Evolutionary conservation across 2,329 filamentous ascomycete genomes (phyloP).

Genomic region (Neonectria magnoliae): DNA sequence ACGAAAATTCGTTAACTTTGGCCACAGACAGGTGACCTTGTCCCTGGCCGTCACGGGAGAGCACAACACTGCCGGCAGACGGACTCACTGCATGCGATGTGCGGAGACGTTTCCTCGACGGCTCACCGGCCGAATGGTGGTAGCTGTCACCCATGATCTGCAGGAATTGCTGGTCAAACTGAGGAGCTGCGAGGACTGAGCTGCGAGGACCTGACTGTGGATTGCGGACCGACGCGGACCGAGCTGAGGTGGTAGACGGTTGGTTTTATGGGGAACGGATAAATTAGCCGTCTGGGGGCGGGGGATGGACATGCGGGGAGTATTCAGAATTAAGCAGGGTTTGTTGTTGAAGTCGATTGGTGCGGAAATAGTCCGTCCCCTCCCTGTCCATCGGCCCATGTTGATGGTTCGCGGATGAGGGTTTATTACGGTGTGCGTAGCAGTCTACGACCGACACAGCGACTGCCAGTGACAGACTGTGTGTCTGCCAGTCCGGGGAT

Average conservation of each 20-base stretch:
- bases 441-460: too few relatives aligned
- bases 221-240: constrained; percentile 44
- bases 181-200: background rate
- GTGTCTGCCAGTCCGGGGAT: background rate
- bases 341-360: background rate
- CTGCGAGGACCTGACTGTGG: constrained; percentile 32
- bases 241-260: constrained; percentile 27
- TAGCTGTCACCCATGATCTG: constrained; percentile 38
- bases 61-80: constrained; percentile 5
- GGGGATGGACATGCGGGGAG: background rate
- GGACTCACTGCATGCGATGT: constrained; percentile 54
- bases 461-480: background rate
- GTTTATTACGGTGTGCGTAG: too few relatives aligned
- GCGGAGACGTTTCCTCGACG: constrained; percentile 52
- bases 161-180: constrained; percentile 24
- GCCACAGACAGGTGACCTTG: background rate
- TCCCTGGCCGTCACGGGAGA: background rate
- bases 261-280: constrained; percentile 17
- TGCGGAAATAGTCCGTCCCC: constrained; percentile 13
- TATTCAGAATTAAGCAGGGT: background rate
- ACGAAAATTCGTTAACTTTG: background rate
- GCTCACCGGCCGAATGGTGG: constrained; percentile 42
- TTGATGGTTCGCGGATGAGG: background rate
- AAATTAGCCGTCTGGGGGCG: constrained; percentile 1
- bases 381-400: constrained; percentile 24